A percentile compares a stretch with the other conserved stretches of the same genome.
phyloP scores from a whole-genome alignment of 2,329 filamentous ascomycete species.

The Verticillium zaregamsianum region DNA sequence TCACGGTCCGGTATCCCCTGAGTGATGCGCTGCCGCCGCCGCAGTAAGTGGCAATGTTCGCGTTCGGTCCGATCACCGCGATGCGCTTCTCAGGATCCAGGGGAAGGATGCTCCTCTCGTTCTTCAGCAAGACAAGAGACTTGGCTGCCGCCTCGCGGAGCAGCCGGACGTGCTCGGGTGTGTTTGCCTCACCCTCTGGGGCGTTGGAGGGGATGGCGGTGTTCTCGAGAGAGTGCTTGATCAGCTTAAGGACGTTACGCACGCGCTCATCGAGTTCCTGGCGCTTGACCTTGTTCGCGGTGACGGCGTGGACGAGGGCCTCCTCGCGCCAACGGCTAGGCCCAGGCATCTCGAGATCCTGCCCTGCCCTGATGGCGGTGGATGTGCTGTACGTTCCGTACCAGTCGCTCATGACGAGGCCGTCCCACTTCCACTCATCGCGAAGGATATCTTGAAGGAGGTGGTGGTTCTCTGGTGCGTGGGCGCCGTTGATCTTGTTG shows the following conservation, averaged over 20 bases:
- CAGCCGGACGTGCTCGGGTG: conserved; percentile 1
- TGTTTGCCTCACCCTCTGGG: not conserved
- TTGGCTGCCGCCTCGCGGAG: conserved; percentile 3
- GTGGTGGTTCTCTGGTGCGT: conserved; percentile 18
- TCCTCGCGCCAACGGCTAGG: not conserved
- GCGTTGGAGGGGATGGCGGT: not conserved
- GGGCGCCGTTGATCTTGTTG: conserved; percentile 41
- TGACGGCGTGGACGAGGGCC: not conserved
- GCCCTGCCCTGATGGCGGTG: conserved; percentile 19
- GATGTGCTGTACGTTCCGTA: conserved; percentile 13
- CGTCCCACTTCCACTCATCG: conserved; percentile 9
- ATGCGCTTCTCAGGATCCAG: not conserved
- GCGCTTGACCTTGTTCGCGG: conserved; percentile 3
- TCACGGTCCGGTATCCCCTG: conserved; percentile 23
- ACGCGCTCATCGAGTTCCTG: conserved; percentile 10
- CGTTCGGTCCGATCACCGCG: conserved; percentile 47
- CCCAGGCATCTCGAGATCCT: conserved; percentile 34
- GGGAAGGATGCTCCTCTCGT: conserved; percentile 2
- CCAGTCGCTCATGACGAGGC: conserved; percentile 13
- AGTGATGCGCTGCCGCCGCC: conserved; percentile 28
- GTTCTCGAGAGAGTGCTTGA: conserved; percentile 15
- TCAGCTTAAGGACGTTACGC: conserved; percentile 23
- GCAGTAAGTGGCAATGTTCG: conserved; percentile 28
- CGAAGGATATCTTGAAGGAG: conserved; percentile 6
- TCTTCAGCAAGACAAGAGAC: conserved; percentile 2